Percentiles rank a stretch among this genome's conserved stretches.
phyloP scores from a whole-genome alignment of 345 rosid species.

The Sonneratia caseolaris region DNA sequence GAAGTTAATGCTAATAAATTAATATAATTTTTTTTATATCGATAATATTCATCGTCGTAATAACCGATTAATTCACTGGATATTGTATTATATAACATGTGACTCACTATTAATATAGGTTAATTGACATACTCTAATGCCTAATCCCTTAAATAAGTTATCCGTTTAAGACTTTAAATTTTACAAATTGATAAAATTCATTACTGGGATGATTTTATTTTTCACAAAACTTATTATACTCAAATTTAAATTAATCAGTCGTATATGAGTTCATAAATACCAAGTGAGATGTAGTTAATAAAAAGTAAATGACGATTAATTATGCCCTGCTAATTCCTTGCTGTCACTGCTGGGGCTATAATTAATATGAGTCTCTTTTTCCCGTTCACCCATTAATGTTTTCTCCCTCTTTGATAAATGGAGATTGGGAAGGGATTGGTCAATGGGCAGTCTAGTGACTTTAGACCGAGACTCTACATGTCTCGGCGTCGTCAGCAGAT shows the following conservation, averaged over 20 bases:
- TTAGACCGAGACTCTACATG: constrained; percentile 4
- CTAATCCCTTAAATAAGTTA: too few species aligned
- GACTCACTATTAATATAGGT: neutral
- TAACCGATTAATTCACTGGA: too few species aligned
- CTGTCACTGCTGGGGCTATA: neutral
- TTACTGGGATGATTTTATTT: too few species aligned
- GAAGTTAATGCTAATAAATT: neutral
- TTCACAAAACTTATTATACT: neutral
- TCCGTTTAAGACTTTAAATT: too few species aligned
- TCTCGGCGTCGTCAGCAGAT: neutral
- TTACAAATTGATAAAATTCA: neutral
- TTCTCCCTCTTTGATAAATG: neutral
- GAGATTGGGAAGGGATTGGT: constrained; percentile 5
- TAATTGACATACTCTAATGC: too few species aligned
- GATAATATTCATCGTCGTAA: too few species aligned
- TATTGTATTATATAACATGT: too few species aligned
- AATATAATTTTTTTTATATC: too few species aligned
- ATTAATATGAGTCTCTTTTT: constrained; percentile 1
- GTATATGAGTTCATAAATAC: too few species aligned
- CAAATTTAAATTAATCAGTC: too few species aligned
- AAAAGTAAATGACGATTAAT: neutral
- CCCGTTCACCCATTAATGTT: neutral
- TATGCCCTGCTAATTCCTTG: neutral
- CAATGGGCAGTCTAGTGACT: neutral
- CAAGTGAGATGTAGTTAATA: neutral